Evolutionary conservation across 495 filamentous ascomycete genomes (phyloP), one percentile per base, ranked within the genome.

Genomic region (Penicillium canescens): DNA sequence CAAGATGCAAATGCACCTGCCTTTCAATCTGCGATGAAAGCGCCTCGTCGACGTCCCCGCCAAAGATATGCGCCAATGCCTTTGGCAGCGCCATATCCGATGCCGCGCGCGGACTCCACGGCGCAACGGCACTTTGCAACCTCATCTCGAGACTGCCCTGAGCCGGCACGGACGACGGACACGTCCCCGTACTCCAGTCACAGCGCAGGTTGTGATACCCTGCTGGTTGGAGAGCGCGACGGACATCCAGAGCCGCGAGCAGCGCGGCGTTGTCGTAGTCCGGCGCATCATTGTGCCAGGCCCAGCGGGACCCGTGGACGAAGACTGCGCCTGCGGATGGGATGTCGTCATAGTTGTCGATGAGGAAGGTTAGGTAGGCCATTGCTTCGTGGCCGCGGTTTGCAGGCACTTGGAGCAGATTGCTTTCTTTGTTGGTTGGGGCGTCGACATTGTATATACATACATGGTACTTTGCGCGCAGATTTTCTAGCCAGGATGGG

Each of bases 381-480:
- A 87, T 82, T 40, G 82, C 84, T 60, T 90, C 86, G 55, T 88
- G 82, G 34, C 84, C 86, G 60, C 86, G 85, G 56, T 86, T 86
- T 40, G 76, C 72, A 4, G 82, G 83, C 11, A 83, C 78, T 55
- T 83, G 83, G n/a, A 82, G 75, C 26, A 59, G 41, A 2, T 62
- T 51, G 12, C 63, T 61, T 13, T 31, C 50, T 23, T 69, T 60
- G 21, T 79, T 75, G 1, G 54, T 60, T 26, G 75, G 72, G 39
- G 78, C 75, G 60, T 87, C 82, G 42, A 76, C 83, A 24, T 77
- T 71, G 66, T 88, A 88, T 2, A 74, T 41, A 57, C 75, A 78
- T 20, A 73, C 44, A 43, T 77, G 74, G 55, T 76, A 78, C 28
- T 59, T 50, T 5, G 65, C 26, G 7, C 53, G 28, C 13, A 78